Evolutionary conservation across 2,329 filamentous ascomycete species (phyloP), one percentile per base, ranked within the genome.

Genomic region (Botrytis cinerea): DNA sequence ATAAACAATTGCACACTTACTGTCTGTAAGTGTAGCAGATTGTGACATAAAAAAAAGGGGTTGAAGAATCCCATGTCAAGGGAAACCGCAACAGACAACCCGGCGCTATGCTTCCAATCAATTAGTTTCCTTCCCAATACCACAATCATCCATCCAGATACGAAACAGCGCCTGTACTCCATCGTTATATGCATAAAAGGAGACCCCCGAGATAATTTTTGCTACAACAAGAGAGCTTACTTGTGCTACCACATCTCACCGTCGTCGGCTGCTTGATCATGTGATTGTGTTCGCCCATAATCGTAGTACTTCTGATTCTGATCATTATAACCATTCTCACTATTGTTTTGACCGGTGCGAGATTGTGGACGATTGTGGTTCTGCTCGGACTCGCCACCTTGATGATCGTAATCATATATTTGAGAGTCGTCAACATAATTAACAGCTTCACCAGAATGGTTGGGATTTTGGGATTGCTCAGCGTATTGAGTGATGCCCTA

Each of bases 341-440:
- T 69, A 60, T 76, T 78, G 71, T 82, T 79, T 64, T 81, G 79
- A 18, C 78, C 78, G 9, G 79, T 78, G 73, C 80, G 77, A 66
- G 81, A 82, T 72, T 81, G 78, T 22, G 81, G 80, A 25, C 81
- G 78, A 57, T 76, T 77, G 7, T 78, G 77, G 35, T 75, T 73
- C 60, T 80, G 77, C 4, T 72, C 74, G 59, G 74, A 72, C 57
- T 75, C 79, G 76, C 84, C 83, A 75, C 84, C 82, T 69, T 80
- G 80, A 73, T 82, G 79, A 66, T 86, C 84, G 78, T 87, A 85
- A 75, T 85, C 85, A 77, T 86, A 87, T 78, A 84, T 85, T 75
- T 86, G 84, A 71, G 84, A 83, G 74, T 88, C 85, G 72, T 86
- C 85, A 71, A 86, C 80, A 78, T 84, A 83, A 72, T 76, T 83